Evolutionary conservation across 2,329 filamentous ascomycete genomes (phyloP).

Genomic region (Calonectria pseudoturangicola): DNA sequence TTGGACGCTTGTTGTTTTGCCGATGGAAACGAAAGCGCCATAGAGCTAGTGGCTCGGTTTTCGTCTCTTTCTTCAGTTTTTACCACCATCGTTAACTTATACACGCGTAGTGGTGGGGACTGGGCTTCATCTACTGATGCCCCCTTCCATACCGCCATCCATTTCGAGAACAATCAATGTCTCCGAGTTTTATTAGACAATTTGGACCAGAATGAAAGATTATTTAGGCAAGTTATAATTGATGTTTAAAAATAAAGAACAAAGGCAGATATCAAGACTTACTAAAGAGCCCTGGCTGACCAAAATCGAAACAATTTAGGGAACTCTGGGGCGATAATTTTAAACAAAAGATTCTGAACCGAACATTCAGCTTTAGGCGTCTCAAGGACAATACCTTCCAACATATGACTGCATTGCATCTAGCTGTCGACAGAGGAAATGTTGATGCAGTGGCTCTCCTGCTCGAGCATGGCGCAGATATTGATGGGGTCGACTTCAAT

Average conservation of each 20-base stretch:
- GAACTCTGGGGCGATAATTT: not conserved
- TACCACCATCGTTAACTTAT: not conserved
- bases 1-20: not conserved
- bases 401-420: not conserved
- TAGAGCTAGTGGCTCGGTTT: not conserved
- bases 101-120: not conserved
- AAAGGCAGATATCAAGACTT: not conserved
- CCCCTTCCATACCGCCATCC: not conserved
- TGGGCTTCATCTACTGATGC: not conserved
- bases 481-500: not conserved
- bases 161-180: not conserved
- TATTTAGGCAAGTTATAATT: not conserved
- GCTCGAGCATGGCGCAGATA: not conserved
- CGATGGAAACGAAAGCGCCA: not conserved
- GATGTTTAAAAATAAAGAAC: too few relatives aligned
- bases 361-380: not conserved
- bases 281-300: not conserved
- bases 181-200: not conserved
- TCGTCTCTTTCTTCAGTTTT: not conserved
- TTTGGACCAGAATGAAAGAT: not conserved
- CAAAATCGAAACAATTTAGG: not conserved
- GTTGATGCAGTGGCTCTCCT: not conserved
- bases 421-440: not conserved
- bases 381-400: not conserved
- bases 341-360: not conserved